These are phyloP conservation scores for Eimeria zaria DNA, from an alignment of 169 alveolate species.

Conservation along the genomic window DNA sequence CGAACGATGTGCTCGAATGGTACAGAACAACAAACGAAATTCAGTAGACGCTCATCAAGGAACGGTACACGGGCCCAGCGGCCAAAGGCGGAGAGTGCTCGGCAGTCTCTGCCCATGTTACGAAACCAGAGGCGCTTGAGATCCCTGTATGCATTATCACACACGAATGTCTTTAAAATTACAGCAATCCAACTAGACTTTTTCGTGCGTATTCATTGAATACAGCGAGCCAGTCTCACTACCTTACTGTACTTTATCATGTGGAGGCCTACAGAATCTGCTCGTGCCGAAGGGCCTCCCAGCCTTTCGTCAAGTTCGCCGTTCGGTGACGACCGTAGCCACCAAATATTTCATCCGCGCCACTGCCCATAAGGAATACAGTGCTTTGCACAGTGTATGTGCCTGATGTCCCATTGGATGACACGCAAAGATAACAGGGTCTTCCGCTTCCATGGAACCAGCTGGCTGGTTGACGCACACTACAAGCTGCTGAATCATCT, in stretches of 20 bases:
- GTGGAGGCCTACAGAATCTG: conserved; percentile 63
- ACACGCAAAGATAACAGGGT: neutral
- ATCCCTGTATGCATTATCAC: conserved; percentile 69
- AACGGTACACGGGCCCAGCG: conserved; percentile 79
- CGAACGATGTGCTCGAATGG: conserved; percentile 51
- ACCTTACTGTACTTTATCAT: neutral
- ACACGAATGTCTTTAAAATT: neutral
- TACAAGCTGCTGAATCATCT: neutral
- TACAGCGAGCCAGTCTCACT: neutral
- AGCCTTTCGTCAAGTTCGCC: conserved; percentile 69
- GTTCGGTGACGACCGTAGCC: conserved; percentile 86
- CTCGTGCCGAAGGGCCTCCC: conserved; percentile 79
- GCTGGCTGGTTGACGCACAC: neutral
- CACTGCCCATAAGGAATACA: conserved; percentile 84
- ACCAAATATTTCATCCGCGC: conserved; percentile 87
- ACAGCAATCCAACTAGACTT: neutral
- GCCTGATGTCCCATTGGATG: conserved; percentile 6
- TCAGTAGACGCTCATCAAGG: conserved; percentile 55
- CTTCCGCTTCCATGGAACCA: neutral
- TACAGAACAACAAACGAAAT: conserved; percentile 25
- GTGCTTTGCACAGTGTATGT: conserved; percentile 50
- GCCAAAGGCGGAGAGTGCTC: conserved; percentile 45
- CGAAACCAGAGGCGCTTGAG: conserved; percentile 80
- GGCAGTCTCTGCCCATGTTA: conserved; percentile 84
- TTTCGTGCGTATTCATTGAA: neutral